Base-by-base conservation (phyloP, 208 protist species). In the Wallacemonas rigidus region DNA sequence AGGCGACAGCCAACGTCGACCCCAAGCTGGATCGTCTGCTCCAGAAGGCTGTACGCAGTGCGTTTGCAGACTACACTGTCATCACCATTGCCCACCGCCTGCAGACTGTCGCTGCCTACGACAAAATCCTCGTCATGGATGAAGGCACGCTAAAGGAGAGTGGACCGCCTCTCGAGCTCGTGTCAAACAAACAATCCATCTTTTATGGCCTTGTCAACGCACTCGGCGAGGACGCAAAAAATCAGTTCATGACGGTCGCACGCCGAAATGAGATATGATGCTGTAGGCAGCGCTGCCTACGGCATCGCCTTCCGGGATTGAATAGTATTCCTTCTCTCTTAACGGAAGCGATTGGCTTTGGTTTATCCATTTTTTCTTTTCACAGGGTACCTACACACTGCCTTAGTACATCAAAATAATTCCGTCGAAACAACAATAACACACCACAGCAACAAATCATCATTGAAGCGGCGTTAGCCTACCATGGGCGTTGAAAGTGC, bases 1-100 rank as follows among this genome's bases (percentile, higher is more conserved):
- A 95, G 80, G 86, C 88, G 61, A 92, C 85, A 58, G 83, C 88
- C 65, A 91, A 92, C 76, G 83, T 95, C 53, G 88, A 95, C 81
- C 78, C 75, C 40, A 55, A 58, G 40, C 76, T 89, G 35, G 88
- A 95, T 71, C 75, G 75, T 58, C 67, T 82, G 71, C 81, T 93
- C 35, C 87, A 90, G 79, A 48, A 76, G n/a, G 83, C 78, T 4
- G 80, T 93, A 55, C 77, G 73, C 76, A 77, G 60, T 11, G 72
- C 78, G 64, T 95, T 95, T 63, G 67, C 72, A 9, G 75, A 68
- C 45, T 85, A 90, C 85, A 95, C 91, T 36, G 86, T 93, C 54
- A 83, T 95, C 74, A 91, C 85, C 64, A 92, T 94, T 62, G 87
- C 88, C 39, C 91, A 95, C 76, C 77, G 85, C 41, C 82, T 93